phyloP scores from a whole-genome alignment of 2,329 filamentous ascomycete species.

The Neurospora sp. region DNA sequence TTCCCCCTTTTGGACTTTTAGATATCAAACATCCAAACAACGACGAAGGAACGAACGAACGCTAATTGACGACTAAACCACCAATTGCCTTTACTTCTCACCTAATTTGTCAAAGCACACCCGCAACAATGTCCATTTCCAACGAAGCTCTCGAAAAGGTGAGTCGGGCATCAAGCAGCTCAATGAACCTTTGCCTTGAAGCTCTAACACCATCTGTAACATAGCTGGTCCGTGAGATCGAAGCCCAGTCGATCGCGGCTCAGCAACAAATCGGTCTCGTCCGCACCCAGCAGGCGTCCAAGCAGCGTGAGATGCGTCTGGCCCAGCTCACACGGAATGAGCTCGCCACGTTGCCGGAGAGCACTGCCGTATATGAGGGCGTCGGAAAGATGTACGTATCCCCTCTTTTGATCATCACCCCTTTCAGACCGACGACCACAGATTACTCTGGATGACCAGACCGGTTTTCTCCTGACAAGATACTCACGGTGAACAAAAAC shows the following conservation, averaged over 20 bases:
- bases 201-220: conserved; percentile 2
- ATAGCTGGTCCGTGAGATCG: conserved; percentile 86
- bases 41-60: neutral
- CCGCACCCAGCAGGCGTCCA: conserved; percentile 71
- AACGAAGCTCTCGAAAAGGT: conserved; percentile 94
- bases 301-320: conserved; percentile 82
- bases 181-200: neutral
- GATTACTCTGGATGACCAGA: no score
- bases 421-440: neutral
- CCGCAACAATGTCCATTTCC: conserved; percentile 69
- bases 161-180: conserved; percentile 12
- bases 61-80: neutral
- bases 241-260: conserved; percentile 75
- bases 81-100: neutral
- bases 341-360: conserved; percentile 61
- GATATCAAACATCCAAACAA: neutral
- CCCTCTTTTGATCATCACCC: neutral
- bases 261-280: conserved; percentile 89
- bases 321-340: conserved; percentile 80
- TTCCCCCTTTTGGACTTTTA: neutral
- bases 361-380: conserved; percentile 83
- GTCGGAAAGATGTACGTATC: conserved; percentile 83
- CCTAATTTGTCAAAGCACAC: neutral
- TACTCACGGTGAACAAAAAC: neutral
- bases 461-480: neutral